These are phyloP conservation scores for Conidiobolus incongruus DNA, from an alignment of 371 early-diverging fungal genomes.

Conservation along the genomic window DNA sequence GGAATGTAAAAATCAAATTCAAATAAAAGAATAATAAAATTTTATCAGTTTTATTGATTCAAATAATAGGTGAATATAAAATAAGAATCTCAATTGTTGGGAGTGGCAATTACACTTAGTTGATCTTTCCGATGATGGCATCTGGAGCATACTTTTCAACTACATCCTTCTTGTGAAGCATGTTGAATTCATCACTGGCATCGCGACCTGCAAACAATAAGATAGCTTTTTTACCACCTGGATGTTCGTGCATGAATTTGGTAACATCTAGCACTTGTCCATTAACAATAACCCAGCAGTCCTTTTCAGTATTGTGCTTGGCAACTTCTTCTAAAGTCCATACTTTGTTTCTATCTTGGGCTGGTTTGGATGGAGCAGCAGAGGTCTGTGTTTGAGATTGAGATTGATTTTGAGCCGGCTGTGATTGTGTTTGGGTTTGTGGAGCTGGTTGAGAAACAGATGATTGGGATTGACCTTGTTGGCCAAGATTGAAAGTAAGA, in stretches of 20 bases:
- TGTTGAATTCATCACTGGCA: constrained; percentile 78
- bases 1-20: too few species aligned
- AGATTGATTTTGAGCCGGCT: too few species aligned
- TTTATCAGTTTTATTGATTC: too few species aligned
- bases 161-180: constrained; percentile 73
- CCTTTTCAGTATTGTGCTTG: constrained; percentile 68
- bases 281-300: constrained; percentile 90
- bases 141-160: constrained; percentile 72
- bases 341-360: constrained; percentile 16
- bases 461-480: constrained; percentile 5
- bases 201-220: constrained; percentile 64
- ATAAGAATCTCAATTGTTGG: too few species aligned
- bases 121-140: constrained; percentile 44
- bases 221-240: constrained; percentile 71
- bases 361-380: constrained; percentile 12
- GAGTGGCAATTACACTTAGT: too few species aligned
- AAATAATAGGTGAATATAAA: too few species aligned
- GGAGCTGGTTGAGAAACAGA: constrained; percentile 7
- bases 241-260: constrained; percentile 69
- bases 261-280: constrained; percentile 85
- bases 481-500: constrained; percentile 35
- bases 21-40: too few species aligned
- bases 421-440: too few species aligned
- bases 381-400: too few species aligned
- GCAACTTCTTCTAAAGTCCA: constrained; percentile 18